Evolutionary conservation across 192 early-diverging fungal genomes (phyloP).

Genomic region (Funneliformis mosseae): DNA sequence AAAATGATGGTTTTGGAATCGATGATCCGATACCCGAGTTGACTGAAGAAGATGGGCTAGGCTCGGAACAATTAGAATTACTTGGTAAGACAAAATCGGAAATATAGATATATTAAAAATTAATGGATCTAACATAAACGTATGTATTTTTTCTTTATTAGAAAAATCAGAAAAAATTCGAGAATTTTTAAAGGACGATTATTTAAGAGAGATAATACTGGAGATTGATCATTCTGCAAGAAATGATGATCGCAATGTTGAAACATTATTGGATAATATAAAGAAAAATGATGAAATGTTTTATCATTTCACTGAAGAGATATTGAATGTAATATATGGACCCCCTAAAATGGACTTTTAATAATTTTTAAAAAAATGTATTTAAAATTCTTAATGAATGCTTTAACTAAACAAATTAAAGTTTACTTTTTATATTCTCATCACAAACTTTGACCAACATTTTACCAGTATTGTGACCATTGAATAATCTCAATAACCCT

Average conservation of each 20-base stretch:
- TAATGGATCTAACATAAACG: background rate
- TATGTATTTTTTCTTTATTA: background rate
- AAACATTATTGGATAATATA: background rate
- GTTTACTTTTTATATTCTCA: slow-evolving; percentile 38
- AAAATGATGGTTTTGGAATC: background rate
- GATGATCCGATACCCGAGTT: no score
- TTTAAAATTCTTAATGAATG: background rate
- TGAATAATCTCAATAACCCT: slow-evolving; percentile 51
- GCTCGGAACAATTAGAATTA: background rate
- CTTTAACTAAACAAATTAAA: no score
- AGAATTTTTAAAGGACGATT: slow-evolving; percentile 29
- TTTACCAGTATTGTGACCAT: slow-evolving; percentile 57
- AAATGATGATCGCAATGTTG: background rate
- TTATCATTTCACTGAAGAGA: slow-evolving; percentile 17
- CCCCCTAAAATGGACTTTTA: background rate
- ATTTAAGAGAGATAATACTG: slow-evolving; percentile 15
- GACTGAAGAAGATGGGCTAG: background rate
- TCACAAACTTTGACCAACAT: slow-evolving; percentile 51
- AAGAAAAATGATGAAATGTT: slow-evolving; percentile 24
- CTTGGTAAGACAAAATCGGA: background rate
- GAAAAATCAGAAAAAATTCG: slow-evolving; percentile 25
- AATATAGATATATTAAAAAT: background rate
- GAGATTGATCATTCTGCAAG: slow-evolving; percentile 17
- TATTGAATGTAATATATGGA: slow-evolving; percentile 14
- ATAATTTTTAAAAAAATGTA: background rate